Conservation (phyloP, 805 yeast genomes). For the Jamesozyma rosinii region DNA sequence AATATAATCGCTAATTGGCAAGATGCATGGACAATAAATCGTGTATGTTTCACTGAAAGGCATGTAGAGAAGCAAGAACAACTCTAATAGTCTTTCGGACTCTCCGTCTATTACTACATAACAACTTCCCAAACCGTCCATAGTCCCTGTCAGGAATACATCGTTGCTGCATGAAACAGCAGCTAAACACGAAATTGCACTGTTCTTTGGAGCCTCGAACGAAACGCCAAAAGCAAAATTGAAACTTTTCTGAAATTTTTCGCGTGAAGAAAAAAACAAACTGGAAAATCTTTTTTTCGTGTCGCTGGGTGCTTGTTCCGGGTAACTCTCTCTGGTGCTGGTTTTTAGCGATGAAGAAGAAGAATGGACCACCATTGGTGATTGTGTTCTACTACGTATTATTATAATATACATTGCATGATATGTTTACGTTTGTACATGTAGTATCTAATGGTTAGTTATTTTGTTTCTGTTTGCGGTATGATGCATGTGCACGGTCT, state of each 20-base stretch:
- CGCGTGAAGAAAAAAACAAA: neutral
- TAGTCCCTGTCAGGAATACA: neutral
- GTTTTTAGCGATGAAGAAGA: no score
- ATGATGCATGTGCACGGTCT: slow-evolving; percentile 1
- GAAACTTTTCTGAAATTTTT: neutral
- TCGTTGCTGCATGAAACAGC: neutral
- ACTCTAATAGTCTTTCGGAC: no score
- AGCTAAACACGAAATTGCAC: neutral
- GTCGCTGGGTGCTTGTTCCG: no score
- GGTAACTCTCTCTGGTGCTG: no score
- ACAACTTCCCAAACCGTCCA: no score
- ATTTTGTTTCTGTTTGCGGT: neutral
- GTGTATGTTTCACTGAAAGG: no score
- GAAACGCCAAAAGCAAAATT: neutral
- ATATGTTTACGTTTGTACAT: neutral
- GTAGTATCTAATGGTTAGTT: neutral
- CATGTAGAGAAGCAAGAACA: no score
- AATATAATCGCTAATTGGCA: neutral
- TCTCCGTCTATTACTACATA: no score
- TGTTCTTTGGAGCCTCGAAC: neutral
- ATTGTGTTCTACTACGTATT: neutral
- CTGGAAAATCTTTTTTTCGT: no score
- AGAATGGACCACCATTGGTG: neutral
- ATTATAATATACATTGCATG: neutral
- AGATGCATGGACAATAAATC: no score